Evolutionary conservation across 1,284 basidiomycete genomes (phyloP), one percentile per base, ranked within the genome.

Genomic region (Leucoagaricus sp.): DNA sequence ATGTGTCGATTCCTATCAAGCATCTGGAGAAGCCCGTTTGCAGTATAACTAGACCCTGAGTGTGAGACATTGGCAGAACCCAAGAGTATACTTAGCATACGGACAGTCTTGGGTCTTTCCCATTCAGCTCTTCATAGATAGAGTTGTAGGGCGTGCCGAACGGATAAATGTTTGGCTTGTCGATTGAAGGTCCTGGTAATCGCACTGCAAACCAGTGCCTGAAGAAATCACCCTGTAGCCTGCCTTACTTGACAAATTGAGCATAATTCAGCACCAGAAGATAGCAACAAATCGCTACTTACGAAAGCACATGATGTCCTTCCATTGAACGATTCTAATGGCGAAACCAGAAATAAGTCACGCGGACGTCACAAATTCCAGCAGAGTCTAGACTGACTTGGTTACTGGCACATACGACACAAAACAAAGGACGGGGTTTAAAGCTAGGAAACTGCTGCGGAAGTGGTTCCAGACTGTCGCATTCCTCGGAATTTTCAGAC

Each of bases 281-380:
- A n/a, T 19, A 10, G 4, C 15, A 31, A 13, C 19, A 34, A 41
- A 48, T 53, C 40, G 41, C 46, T 26, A 82, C 92, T 75, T 65
- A 96, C 91, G 89, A 77, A 42, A 99, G 75, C 9, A 97, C 93
- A 66, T 89, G 85, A 70, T 99, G 97, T 0, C 94, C 97, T 72
- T 98, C 96, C 97, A 99, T 99, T 1, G 96, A 98, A 33, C 97
- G 89, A 71, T 99, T 99, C 93, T 99, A n/a, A n/a, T n/a, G n/a
- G 59, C 10, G 55, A 46, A 48, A 34, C 45, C 3, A 50, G 38
- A 59, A 60, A 7, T 31, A 33, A 42, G 53, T 57, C 68, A 55
- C 36, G 66, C 61, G 57, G n/a, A 38, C 23, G 12, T 47, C 4
- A 21, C 19, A 6, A 15, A 49, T 34, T 15, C 36, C 13, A 34